phyloP scores from a whole-genome alignment of 2,329 filamentous ascomycete species.

The Lomentospora prolificans region DNA sequence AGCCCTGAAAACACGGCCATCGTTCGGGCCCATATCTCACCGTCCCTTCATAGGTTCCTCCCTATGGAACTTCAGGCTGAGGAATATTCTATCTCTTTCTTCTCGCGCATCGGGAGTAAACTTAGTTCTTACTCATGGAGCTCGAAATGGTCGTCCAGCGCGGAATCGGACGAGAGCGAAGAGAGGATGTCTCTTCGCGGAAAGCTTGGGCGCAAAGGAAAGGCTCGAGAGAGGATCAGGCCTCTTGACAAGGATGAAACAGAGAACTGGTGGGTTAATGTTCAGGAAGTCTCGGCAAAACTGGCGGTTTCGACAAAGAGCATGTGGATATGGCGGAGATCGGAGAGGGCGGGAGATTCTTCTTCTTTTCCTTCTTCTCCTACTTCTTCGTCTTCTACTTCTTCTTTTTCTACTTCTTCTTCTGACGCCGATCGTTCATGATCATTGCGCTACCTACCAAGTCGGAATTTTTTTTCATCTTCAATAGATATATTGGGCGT shows the following conservation, averaged over 20 bases:
- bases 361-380: no score
- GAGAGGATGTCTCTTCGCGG: no score
- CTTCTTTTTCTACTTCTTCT: no score
- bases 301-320: background rate
- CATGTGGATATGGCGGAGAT: background rate
- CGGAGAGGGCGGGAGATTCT: no score
- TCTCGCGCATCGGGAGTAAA: background rate
- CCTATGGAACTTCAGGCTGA: background rate
- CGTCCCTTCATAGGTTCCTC: background rate
- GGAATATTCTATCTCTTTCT: background rate
- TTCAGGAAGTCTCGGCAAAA: background rate
- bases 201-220: no score
- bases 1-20: background rate
- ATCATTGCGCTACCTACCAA: no score
- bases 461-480: no score
- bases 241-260: background rate
- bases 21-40: background rate
- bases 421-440: no score
- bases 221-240: no score
- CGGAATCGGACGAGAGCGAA: no score
- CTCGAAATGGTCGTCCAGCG: background rate
- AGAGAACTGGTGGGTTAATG: background rate
- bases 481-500: no score
- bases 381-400: no score
- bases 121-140: background rate